These are phyloP conservation scores for Carex pumila DNA, from an alignment of 176 grass and related monocot genomes.

Conservation along the genomic window DNA sequence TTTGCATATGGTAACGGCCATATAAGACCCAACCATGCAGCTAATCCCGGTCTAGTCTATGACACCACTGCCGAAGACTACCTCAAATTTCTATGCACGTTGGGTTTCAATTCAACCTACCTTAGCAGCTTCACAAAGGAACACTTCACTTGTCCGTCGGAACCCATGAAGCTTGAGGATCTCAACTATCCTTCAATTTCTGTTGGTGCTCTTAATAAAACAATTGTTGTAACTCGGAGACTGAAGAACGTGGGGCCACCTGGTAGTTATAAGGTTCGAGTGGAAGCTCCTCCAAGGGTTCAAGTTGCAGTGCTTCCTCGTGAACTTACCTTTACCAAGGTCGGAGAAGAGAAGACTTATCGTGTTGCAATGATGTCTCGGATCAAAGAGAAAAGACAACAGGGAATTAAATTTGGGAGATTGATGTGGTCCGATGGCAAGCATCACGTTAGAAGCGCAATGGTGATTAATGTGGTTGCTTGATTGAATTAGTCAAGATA, in stretches of 20 bases:
- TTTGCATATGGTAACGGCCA: slow-evolving; percentile 63
- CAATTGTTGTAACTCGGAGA: slow-evolving; percentile 37
- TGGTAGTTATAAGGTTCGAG: slow-evolving; percentile 30
- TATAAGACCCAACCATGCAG: slow-evolving; percentile 56
- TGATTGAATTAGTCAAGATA: slow-evolving; percentile 18
- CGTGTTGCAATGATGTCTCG: slow-evolving; percentile 31
- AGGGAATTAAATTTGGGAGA: slow-evolving; percentile 53
- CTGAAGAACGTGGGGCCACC: slow-evolving; percentile 58
- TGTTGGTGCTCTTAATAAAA: slow-evolving; percentile 20
- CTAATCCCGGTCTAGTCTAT: slow-evolving; percentile 67
- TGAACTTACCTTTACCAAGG: slow-evolving; percentile 33
- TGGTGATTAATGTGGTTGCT: slow-evolving; percentile 44
- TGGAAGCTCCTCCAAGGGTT: slow-evolving; percentile 36
- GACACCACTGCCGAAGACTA: slow-evolving; percentile 46
- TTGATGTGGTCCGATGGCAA: slow-evolving; percentile 61
- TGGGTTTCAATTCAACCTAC: slow-evolving; percentile 26
- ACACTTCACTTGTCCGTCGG: slow-evolving; percentile 34
- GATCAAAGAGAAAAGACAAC: neutral
- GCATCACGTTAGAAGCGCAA: slow-evolving; percentile 57
- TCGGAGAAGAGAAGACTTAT: slow-evolving; percentile 53
- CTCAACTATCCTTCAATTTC: slow-evolving; percentile 89
- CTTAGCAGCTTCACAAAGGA: slow-evolving; percentile 16
- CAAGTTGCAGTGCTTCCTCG: slow-evolving; percentile 32
- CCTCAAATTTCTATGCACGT: slow-evolving; percentile 52
- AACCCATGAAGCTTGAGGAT: slow-evolving; percentile 34